Evolutionary conservation across 192 early-diverging fungal genomes (phyloP), one percentile per base, ranked within the genome.

Genomic region (Rhizoclosmatium globosum): DNA sequence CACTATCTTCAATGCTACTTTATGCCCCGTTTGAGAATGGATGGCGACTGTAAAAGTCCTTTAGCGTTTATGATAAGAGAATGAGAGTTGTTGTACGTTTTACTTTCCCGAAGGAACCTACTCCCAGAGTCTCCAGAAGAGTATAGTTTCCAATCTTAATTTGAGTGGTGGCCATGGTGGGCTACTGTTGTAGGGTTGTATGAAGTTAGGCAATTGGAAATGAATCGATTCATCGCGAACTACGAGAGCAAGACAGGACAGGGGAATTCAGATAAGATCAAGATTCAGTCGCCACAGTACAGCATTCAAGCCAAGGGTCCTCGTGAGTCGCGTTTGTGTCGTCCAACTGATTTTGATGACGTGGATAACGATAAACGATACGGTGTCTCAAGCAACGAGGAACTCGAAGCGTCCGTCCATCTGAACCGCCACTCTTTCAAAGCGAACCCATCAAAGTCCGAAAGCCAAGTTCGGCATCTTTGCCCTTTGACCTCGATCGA

Each of bases 71-170:
- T 41, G 41, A 38, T 19, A 39, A 69, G 15, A 69, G 68, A 69
- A 45, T 13, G 39, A 19, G 13, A 17, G 41, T 17, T 4, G 31
- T 67, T 67, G 86, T 92, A 98, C 97, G 88, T 85, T 98, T 99
- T 53, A 99, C 98, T 89, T 99, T 99, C 65, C 96, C 98, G 89
- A 99, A 99, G 6, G 95, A 96, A 11, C 98, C 98, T 38, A 94
- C 92, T 64, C 98, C 98, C 31, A 99, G 91, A n/a, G 97, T 98
- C 80, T 96, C 93, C 58, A 98, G 87, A 44, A 98, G 89, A 60
- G 94, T 95, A 78, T 99, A 99, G 82, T 96, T 95, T 2, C 98
- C 98, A 47, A 89, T 83, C 68, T 86, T 85, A 62, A 89, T 86
- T 72, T 86, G 87, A 11, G 79, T 80, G 48, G 60, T 76, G 2